phyloP scores from a whole-genome alignment of 495 filamentous ascomycete genomes.

The Penicillium lividum region DNA sequence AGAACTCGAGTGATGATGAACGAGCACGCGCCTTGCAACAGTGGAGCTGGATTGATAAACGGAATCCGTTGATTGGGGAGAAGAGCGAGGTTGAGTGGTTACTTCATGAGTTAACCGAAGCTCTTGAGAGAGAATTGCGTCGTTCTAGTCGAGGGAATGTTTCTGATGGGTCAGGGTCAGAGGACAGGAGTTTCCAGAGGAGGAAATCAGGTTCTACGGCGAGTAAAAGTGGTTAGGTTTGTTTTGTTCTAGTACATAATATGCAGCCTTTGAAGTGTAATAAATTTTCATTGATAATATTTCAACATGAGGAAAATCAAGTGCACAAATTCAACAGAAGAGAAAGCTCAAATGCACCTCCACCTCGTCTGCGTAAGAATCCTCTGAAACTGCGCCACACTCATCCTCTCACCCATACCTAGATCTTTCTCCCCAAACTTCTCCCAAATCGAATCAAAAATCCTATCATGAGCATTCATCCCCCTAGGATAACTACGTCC shows the following conservation, averaged over 20 bases:
- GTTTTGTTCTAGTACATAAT: neutral
- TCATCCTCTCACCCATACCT: too few relatives aligned
- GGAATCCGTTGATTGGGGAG: conserved; percentile 71
- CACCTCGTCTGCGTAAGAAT: too few relatives aligned
- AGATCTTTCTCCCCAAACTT: too few relatives aligned
- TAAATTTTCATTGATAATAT: neutral
- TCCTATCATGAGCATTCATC: too few relatives aligned
- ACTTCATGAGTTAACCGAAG: conserved; percentile 60
- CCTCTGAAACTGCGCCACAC: too few relatives aligned
- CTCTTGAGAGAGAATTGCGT: conserved; percentile 55
- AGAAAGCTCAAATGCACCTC: too few relatives aligned
- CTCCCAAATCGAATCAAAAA: too few relatives aligned
- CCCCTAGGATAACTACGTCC: too few relatives aligned
- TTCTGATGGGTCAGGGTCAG: neutral
- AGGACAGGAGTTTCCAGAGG: neutral
- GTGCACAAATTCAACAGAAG: too few relatives aligned
- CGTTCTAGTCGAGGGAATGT: conserved; percentile 26
- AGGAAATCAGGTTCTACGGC: neutral
- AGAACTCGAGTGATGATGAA: conserved; percentile 16
- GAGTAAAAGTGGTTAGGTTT: neutral
- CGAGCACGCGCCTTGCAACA: conserved; percentile 15
- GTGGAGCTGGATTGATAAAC: conserved; percentile 79
- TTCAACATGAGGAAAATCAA: neutral
- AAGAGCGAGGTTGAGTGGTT: conserved; percentile 82
- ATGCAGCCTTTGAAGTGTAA: too few relatives aligned